A percentile compares a stretch with the other conserved stretches of the same genome.
These are phyloP conservation scores for Pichia cabralensis DNA, from an alignment of 805 yeast species.

Conservation along the genomic window DNA sequence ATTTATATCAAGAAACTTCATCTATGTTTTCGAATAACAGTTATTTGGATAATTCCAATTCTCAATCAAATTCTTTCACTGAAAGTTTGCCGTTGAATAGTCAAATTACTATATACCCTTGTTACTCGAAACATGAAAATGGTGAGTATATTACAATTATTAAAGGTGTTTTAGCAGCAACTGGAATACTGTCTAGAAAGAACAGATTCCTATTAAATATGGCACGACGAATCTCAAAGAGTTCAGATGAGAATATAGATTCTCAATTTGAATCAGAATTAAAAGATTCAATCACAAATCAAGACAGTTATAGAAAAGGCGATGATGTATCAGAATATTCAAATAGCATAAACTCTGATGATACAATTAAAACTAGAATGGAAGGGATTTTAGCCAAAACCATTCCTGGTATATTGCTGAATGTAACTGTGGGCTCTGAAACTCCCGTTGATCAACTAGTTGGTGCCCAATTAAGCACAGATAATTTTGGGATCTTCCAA, in stretches of 20 bases:
- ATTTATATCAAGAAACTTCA: constrained; percentile 25
- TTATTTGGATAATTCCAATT: too few species aligned
- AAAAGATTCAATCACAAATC: constrained; percentile 23
- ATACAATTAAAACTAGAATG: constrained; percentile 50
- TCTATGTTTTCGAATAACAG: constrained; percentile 11
- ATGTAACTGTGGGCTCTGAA: constrained; percentile 44
- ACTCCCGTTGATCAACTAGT: constrained; percentile 25
- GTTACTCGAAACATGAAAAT: constrained; percentile 34
- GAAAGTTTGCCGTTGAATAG: constrained; percentile 45
- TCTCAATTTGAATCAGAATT: constrained; percentile 30
- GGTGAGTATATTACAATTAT: constrained; percentile 46
- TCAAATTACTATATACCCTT: constrained; percentile 48
- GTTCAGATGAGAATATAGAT: constrained; percentile 17
- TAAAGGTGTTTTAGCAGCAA: constrained; percentile 61
- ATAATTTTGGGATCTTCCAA: constrained; percentile 58
- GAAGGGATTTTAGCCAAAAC: constrained; percentile 62
- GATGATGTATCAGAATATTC: constrained; percentile 14
- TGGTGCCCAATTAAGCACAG: constrained; percentile 38
- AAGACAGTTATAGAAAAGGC: constrained; percentile 12
- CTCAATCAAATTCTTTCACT: not conserved
- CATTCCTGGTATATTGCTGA: constrained; percentile 45
- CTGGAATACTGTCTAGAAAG: constrained; percentile 62
- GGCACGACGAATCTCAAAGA: constrained; percentile 55
- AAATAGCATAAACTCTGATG: constrained; percentile 9
- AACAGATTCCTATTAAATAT: constrained; percentile 59